Evolutionary conservation across 495 filamentous ascomycete genomes (phyloP).

Genomic region (Daldinia childiae): DNA sequence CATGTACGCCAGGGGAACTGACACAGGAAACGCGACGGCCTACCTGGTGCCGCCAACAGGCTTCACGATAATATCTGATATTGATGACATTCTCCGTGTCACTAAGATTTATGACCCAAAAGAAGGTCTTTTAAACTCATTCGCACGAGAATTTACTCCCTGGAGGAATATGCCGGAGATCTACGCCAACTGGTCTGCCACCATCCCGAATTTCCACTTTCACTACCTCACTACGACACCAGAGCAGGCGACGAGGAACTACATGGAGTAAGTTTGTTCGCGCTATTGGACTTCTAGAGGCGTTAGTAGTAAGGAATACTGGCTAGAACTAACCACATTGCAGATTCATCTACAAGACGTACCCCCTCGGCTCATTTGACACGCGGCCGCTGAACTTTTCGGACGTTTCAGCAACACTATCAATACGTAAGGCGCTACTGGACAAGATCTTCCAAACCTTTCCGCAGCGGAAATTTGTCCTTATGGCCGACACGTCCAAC

Average conservation of each 20-base stretch:
- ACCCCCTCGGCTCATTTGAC: slow-evolving; percentile 77
- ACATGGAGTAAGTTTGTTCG: slow-evolving; percentile 64
- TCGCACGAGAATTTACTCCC: slow-evolving; percentile 71
- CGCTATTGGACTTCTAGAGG: no score
- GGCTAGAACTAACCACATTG: background rate
- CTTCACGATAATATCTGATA: slow-evolving; percentile 75
- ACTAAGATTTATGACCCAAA: slow-evolving; percentile 82
- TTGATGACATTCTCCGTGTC: slow-evolving; percentile 83
- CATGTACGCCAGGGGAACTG: slow-evolving; percentile 69
- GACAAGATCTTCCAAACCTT: slow-evolving; percentile 77
- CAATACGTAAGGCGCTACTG: slow-evolving; percentile 73
- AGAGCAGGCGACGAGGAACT: slow-evolving; percentile 78
- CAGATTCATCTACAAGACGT: slow-evolving; percentile 74
- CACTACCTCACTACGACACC: slow-evolving; percentile 87
- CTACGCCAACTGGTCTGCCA: slow-evolving; percentile 71
- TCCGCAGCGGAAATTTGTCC: slow-evolving; percentile 76
- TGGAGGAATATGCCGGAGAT: slow-evolving; percentile 85
- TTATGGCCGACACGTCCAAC: slow-evolving; percentile 81
- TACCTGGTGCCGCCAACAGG: slow-evolving; percentile 76
- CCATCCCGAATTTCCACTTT: slow-evolving; percentile 73
- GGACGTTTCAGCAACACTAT: slow-evolving; percentile 73
- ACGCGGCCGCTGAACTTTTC: slow-evolving; percentile 82
- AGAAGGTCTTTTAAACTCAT: slow-evolving; percentile 79
- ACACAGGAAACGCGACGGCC: slow-evolving; percentile 75
- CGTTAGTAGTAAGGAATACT: no score